Percentiles rank a stretch among this genome's conserved stretches.
These are phyloP conservation scores for Gracilaria domingensis DNA, from an alignment of 23 red algal species.

Conservation along the genomic window DNA sequence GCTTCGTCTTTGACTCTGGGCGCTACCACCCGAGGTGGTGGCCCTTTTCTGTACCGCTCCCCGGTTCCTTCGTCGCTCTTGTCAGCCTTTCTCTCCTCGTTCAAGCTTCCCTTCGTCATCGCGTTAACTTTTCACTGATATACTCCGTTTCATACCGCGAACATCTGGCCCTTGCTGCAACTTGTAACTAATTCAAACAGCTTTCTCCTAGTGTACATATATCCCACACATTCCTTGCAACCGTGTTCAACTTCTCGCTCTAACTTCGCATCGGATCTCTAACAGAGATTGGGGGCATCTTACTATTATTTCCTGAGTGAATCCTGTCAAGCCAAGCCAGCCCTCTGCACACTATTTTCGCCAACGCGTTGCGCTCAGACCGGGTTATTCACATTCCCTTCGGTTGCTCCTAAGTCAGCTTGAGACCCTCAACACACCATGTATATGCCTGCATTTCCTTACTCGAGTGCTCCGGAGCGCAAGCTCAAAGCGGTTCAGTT, in stretches of 20 bases:
- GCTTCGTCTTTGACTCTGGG: not conserved
- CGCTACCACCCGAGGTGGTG: not conserved
- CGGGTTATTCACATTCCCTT: not conserved
- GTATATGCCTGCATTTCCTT: not conserved
- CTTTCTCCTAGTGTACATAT: slow-evolving; percentile 22
- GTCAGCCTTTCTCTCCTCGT: not conserved
- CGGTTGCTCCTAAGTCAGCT: not conserved
- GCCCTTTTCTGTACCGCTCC: not conserved
- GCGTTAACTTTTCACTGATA: slow-evolving; percentile 25
- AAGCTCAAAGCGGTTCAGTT: slow-evolving; percentile 84
- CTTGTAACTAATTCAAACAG: slow-evolving; percentile 9
- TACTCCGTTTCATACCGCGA: not conserved
- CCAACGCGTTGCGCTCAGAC: not conserved
- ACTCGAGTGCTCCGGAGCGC: slow-evolving; percentile 65
- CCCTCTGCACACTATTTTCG: not conserved
- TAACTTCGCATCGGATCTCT: slow-evolving; percentile 14
- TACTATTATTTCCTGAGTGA: not conserved
- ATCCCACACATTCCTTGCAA: not conserved
- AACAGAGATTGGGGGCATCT: not conserved
- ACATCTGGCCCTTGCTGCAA: not conserved
- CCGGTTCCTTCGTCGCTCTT: not conserved
- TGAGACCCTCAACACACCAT: slow-evolving; percentile 16
- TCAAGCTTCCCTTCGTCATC: not conserved
- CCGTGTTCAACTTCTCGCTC: not conserved
- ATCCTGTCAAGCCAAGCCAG: not conserved